Conservation (phyloP, 441 rosid genomes). For the Pelargonium fulgidum region DNA sequence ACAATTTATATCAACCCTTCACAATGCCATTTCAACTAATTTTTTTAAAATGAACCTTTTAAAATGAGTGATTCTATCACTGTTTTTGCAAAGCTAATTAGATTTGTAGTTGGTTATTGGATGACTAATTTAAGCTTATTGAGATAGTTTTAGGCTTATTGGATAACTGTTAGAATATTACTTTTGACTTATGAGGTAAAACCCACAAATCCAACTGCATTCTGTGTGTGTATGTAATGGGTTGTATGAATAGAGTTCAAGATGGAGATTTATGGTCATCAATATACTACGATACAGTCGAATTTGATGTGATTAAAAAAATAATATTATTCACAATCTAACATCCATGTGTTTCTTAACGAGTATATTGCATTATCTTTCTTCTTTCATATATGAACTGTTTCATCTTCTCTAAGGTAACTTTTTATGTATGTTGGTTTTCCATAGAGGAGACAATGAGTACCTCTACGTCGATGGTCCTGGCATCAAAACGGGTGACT, state of each 20-base stretch:
- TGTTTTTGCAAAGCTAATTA: background rate
- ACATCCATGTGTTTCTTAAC: background rate
- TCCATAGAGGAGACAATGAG: conserved; percentile 53
- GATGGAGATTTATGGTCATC: background rate
- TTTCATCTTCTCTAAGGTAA: background rate
- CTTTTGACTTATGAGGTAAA: background rate
- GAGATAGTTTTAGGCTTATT: background rate
- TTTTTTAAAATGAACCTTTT: background rate
- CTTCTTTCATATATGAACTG: background rate
- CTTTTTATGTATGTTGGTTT: conserved; percentile 4
- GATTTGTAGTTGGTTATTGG: background rate
- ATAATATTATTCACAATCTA: background rate
- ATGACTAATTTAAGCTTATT: background rate
- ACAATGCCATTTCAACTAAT: background rate
- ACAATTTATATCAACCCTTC: background rate
- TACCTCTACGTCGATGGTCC: conserved; percentile 46
- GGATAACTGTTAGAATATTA: background rate
- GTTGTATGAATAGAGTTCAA: too few relatives aligned
- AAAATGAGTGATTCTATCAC: background rate
- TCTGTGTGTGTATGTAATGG: too few relatives aligned
- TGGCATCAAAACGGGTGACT: conserved; percentile 61
- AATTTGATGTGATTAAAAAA: background rate
- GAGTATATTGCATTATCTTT: background rate
- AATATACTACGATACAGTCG: background rate
- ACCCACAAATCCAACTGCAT: background rate